Conservation (phyloP, 1,284 basidiomycete genomes). For the Agaricales sp. region DNA sequence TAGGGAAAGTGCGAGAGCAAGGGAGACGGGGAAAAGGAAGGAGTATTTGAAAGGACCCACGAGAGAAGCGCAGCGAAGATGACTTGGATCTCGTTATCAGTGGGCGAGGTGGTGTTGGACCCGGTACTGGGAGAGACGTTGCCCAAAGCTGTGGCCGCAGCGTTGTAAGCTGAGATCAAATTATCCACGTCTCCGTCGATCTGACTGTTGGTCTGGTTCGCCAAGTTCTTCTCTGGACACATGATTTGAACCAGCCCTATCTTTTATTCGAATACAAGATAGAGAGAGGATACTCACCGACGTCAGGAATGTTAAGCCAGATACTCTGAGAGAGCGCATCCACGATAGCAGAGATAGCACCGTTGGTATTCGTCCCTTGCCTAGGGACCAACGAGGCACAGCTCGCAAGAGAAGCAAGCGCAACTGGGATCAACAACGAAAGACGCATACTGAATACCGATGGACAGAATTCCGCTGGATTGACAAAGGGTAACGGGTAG, state of each 20-base stretch:
- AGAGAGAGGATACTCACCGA: constrained; percentile 15
- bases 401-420: too few relatives aligned
- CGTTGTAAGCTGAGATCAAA: constrained; percentile 17
- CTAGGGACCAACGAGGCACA: too few relatives aligned
- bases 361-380: constrained; percentile 21
- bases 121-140: constrained; percentile 20
- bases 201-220: constrained; percentile 16
- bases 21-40: background rate
- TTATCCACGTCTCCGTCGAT: constrained; percentile 19
- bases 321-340: constrained; percentile 14
- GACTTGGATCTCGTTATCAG: constrained; percentile 23
- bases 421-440: too few relatives aligned
- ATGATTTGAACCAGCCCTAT: background rate
- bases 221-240: constrained; percentile 18
- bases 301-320: constrained; percentile 15
- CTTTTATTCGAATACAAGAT: background rate
- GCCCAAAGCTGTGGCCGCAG: constrained; percentile 12
- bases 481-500: too few relatives aligned
- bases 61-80: constrained; percentile 18
- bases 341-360: constrained; percentile 15
- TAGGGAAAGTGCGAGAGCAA: constrained; percentile 1
- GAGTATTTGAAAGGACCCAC: constrained; percentile 12
- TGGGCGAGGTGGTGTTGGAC: constrained; percentile 19
- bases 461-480: too few relatives aligned
- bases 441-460: too few relatives aligned